Evolutionary conservation across 495 filamentous ascomycete species (phyloP).

Genomic region (Cairneyella variabilis): DNA sequence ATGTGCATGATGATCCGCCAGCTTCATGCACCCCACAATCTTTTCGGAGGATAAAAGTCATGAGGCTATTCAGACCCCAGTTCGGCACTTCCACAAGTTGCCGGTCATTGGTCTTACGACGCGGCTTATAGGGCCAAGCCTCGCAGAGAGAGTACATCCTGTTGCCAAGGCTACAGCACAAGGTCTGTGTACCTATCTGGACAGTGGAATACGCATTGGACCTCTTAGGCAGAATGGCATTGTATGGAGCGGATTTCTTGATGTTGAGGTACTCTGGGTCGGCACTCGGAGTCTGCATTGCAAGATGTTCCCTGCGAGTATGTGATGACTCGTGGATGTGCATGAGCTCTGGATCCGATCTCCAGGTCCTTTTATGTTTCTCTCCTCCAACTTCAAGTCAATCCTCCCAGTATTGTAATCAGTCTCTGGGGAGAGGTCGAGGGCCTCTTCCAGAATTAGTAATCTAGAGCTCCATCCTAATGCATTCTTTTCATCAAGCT

Average conservation of each 20-base stretch:
- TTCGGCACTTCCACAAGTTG: conserved; percentile 4
- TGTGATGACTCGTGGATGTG: neutral
- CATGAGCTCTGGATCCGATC: neutral
- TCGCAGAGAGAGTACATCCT: neutral
- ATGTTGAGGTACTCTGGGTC: neutral
- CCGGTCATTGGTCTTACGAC: neutral
- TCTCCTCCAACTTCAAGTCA: neutral
- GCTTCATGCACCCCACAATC: conserved; percentile 15
- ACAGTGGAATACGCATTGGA: neutral
- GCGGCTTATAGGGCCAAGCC: conserved; percentile 8
- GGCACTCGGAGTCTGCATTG: neutral
- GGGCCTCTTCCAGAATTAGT: neutral
- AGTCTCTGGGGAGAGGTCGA: neutral
- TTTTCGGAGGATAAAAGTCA: conserved; percentile 1
- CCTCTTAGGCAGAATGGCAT: conserved; percentile 4
- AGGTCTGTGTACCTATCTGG: neutral
- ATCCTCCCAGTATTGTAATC: neutral
- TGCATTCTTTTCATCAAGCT: neutral
- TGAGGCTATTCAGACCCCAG: conserved; percentile 2
- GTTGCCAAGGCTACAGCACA: conserved; percentile 1
- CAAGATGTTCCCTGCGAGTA: neutral
- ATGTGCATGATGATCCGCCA: no score
- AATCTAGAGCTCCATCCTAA: neutral
- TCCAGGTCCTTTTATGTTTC: neutral
- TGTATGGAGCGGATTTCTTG: neutral